Evolutionary conservation across 2,329 filamentous ascomycete species (phyloP).

Genomic region (Paraphoma chrysanthemicola): DNA sequence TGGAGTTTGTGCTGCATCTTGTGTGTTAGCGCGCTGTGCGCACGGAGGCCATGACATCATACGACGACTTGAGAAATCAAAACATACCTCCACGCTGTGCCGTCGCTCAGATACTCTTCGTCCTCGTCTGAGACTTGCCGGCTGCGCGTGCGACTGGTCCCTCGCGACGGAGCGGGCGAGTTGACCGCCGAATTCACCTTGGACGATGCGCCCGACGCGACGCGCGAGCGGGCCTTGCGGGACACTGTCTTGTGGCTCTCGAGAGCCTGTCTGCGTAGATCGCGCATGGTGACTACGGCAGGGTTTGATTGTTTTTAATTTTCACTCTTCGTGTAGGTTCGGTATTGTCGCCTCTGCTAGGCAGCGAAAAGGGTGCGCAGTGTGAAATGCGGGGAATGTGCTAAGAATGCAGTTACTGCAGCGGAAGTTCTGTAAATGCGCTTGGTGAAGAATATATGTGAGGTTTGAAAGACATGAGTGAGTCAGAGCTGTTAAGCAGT

Average conservation of each 20-base stretch:
- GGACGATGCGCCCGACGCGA: conserved; percentile 64
- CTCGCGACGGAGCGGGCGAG: conserved; percentile 65
- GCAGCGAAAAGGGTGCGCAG: not conserved
- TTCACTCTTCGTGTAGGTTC: not conserved
- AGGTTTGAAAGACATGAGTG: conserved; percentile 47
- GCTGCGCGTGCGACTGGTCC: conserved; percentile 58
- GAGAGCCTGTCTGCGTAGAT: conserved; percentile 71
- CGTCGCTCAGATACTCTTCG: conserved; percentile 68
- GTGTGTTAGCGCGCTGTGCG: conserved; percentile 29
- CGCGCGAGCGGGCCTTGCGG: conserved; percentile 67
- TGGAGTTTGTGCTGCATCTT: conserved; percentile 63
- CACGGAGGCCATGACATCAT: conserved; percentile 37
- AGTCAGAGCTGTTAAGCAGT: conserved; percentile 33
- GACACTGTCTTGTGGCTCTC: conserved; percentile 77
- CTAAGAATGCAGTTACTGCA: conserved; percentile 38
- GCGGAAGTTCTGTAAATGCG: conserved; percentile 39
- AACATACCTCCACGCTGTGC: conserved; percentile 63
- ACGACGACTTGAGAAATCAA: conserved; percentile 7
- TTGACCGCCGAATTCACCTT: conserved; percentile 64
- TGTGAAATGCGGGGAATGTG: conserved; percentile 32
- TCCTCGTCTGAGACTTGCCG: conserved; percentile 71
- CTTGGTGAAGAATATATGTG: conserved; percentile 30
- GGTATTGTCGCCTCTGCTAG: not conserved
- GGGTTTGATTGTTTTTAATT: not conserved
- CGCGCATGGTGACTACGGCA: conserved; percentile 59